Evolutionary conservation across 1,284 basidiomycete genomes (phyloP).

Genomic region (Lentinula novae-zelandiae): DNA sequence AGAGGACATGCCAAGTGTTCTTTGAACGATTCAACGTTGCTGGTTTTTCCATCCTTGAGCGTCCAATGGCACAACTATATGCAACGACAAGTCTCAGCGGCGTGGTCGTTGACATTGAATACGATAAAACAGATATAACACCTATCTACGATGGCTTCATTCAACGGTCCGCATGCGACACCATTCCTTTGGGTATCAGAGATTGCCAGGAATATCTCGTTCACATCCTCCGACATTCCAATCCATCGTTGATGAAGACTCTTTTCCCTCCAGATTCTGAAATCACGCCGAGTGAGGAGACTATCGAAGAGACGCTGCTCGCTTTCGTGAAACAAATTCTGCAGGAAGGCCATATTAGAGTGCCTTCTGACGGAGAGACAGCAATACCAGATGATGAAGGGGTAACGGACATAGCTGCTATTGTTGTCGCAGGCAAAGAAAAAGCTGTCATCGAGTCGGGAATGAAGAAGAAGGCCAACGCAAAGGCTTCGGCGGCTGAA

Average conservation of each 20-base stretch:
- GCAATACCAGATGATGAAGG: slow-evolving; percentile 77
- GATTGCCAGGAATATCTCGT: slow-evolving; percentile 80
- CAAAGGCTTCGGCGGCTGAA: slow-evolving; percentile 75
- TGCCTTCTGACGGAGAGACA: slow-evolving; percentile 69
- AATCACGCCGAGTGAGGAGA: slow-evolving; percentile 40
- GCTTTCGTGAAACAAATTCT: slow-evolving; percentile 60
- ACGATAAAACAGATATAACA: slow-evolving; percentile 71
- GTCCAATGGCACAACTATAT: slow-evolving; percentile 83
- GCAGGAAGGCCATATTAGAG: slow-evolving; percentile 60
- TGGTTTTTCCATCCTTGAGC: slow-evolving; percentile 79
- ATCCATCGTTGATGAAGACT: slow-evolving; percentile 61
- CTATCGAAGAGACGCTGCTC: slow-evolving; percentile 45
- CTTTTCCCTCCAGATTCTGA: slow-evolving; percentile 47
- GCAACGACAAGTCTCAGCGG: slow-evolving; percentile 78
- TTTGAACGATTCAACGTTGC: slow-evolving; percentile 97
- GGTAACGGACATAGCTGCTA: slow-evolving; percentile 79
- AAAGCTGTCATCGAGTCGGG: slow-evolving; percentile 78
- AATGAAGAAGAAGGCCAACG: slow-evolving; percentile 72
- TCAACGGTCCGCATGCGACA: slow-evolving; percentile 54
- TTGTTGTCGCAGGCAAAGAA: slow-evolving; percentile 77
- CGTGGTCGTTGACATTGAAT: slow-evolving; percentile 83
- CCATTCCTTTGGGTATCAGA: slow-evolving; percentile 61
- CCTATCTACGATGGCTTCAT: slow-evolving; percentile 81
- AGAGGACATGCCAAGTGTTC: slow-evolving; percentile 81
- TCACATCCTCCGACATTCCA: slow-evolving; percentile 55